Evolutionary conservation across 768 basidiomycete species (phyloP).

Genomic region (Calocera cornea): DNA sequence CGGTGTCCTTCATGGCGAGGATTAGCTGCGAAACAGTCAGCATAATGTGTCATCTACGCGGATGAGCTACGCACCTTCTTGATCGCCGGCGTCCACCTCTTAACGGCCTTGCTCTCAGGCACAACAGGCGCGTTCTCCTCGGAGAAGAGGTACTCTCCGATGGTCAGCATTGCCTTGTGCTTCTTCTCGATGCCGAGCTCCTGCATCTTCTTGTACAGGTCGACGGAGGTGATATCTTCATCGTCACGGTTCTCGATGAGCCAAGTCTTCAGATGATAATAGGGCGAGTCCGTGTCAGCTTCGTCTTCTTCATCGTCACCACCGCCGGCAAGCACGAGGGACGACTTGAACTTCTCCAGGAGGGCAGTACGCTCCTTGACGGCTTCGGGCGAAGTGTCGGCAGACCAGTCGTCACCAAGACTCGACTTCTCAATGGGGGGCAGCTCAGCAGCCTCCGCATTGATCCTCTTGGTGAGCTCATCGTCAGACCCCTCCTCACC

Average conservation of each 20-base stretch:
- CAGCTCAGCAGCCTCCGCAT: conserved; percentile 72
- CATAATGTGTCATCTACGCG: background rate
- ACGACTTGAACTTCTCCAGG: conserved; percentile 40
- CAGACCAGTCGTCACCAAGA: conserved; percentile 72
- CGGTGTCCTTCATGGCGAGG: conserved; percentile 37
- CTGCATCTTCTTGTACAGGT: conserved; percentile 77
- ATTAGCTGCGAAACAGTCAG: conserved; percentile 44
- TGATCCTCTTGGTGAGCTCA: conserved; percentile 79
- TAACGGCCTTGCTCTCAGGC: conserved; percentile 26
- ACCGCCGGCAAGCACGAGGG: conserved; percentile 35
- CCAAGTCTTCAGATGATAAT: conserved; percentile 72
- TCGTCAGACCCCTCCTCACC: conserved; percentile 49
- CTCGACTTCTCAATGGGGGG: conserved; percentile 42
- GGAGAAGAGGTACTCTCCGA: conserved; percentile 76
- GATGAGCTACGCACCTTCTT: conserved; percentile 46
- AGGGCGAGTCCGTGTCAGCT: conserved; percentile 76
- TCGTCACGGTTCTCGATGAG: conserved; percentile 52
- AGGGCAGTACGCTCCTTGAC: conserved; percentile 70
- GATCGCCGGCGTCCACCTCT: conserved; percentile 49
- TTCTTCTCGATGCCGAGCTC: conserved; percentile 89
- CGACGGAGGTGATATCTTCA: conserved; percentile 40
- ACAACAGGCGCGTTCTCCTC: conserved; percentile 55
- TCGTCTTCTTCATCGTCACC: conserved; percentile 80
- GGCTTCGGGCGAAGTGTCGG: conserved; percentile 81
- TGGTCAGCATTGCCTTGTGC: conserved; percentile 72